These are phyloP conservation scores for Umbelopsis sp. DNA, from an alignment of 192 early-diverging fungal genomes.

Conservation along the genomic window DNA sequence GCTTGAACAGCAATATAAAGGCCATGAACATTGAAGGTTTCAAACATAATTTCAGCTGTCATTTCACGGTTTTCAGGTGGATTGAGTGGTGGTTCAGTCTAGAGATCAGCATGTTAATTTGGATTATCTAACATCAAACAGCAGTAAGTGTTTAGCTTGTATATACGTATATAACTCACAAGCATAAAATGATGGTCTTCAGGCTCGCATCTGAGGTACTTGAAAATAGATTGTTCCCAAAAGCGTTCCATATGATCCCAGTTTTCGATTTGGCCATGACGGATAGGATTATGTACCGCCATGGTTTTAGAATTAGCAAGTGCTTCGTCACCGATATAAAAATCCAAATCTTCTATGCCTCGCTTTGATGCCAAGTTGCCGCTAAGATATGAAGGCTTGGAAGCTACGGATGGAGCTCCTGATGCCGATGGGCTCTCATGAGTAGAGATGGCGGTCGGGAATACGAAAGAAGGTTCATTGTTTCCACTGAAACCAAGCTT, in stretches of 20 bases:
- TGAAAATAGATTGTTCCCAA: conserved; percentile 98
- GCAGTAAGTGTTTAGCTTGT: neutral
- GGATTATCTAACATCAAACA: neutral
- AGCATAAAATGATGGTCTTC: conserved; percentile 97
- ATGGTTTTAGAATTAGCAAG: conserved; percentile 88
- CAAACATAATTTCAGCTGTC: conserved; percentile 99
- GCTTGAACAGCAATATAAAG: conserved; percentile 99
- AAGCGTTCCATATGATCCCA: conserved; percentile 99
- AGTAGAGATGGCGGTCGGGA: conserved; percentile 92
- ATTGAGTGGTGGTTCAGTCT: conserved; percentile 98
- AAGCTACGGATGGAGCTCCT: conserved; percentile 50
- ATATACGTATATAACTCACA: conserved; percentile 46
- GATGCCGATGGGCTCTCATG: conserved; percentile 55
- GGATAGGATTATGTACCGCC: conserved; percentile 87
- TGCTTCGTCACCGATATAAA: conserved; percentile 97
- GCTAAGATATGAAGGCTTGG: conserved; percentile 56
- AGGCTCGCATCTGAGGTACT: conserved; percentile 97
- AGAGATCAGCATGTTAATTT: neutral
- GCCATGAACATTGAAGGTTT: conserved; percentile 97
- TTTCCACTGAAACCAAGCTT: conserved; percentile 98
- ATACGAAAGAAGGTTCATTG: conserved; percentile 95
- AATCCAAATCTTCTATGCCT: conserved; percentile 97
- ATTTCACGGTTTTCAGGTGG: conserved; percentile 98
- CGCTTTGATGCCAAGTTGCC: conserved; percentile 90
- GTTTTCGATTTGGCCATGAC: conserved; percentile 98